Evolutionary conservation across 179 eudicot genomes (phyloP), one percentile per base, ranked within the genome.

Genomic region (Spergularia azorica): DNA sequence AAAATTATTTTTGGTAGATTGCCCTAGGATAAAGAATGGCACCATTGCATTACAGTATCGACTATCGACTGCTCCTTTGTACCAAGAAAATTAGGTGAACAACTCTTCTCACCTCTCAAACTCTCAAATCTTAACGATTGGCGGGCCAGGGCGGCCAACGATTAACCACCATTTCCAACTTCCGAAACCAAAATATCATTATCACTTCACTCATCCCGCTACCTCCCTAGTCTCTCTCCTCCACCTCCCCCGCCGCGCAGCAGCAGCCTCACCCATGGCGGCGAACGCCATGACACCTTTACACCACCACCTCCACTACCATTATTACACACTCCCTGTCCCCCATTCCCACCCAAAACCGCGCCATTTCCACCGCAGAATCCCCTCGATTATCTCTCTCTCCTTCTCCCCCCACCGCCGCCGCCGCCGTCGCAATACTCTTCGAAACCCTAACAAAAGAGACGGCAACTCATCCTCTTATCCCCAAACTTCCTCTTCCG

Each of bases 391-490:
- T n/a, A 20, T 78, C 18, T 61, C 82, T 17, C 81, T 76, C 63
- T 80, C 86, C 67, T 84, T 73, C 72, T 79, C 84, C 70, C 67
- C 84, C 5, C 76, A 50, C 77, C 88, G 78, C 39, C 89, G 85
- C 71, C 86, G 85, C 18, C 83, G 76, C 60, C 85, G 83, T 1
- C 87, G 82, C 48, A 69, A 72, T 60, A 48, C 70, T 43, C 84
- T 87, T 69, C 82, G 82, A 14, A 78, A 80, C 81, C 81, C 65
- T 48, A 52, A 20, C 26, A 78, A 56, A 41, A 46, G 18, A 11
- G 20, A 50, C 58, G 16, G 61, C 20, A 38, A 54, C n/a, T 61
- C 50, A 43, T 39, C 65, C 12, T 71, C 72, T 60, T 56, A 54
- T 7, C 67, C 76, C 18, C 54, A 71, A 5, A 76, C 88, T 32